A percentile compares a stretch with the other conserved stretches of the same genome.
Evolutionary conservation across 768 basidiomycete genomes (phyloP).

Genomic region (Serendipita sp.): DNA sequence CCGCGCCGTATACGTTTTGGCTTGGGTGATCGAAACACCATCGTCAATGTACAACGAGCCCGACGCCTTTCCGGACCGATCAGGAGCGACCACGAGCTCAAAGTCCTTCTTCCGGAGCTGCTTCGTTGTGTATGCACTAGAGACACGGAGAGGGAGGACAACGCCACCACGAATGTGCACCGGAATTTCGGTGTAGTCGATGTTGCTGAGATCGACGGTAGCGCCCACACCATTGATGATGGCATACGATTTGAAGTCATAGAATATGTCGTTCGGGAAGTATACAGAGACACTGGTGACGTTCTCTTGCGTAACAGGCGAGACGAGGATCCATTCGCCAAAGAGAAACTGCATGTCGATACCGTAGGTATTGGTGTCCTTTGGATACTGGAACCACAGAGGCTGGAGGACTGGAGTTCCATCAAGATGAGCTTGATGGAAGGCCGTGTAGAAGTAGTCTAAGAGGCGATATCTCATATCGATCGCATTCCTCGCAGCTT

Average conservation of each 20-base stretch:
- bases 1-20: neutral
- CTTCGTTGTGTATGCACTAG: constrained; percentile 1
- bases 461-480: constrained; percentile 49
- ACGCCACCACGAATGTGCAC: constrained; percentile 59
- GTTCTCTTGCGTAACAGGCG: constrained; percentile 57
- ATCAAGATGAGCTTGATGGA: constrained; percentile 26
- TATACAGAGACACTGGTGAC: constrained; percentile 48
- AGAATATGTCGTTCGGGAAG: constrained; percentile 10
- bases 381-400: constrained; percentile 63
- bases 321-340: constrained; percentile 54
- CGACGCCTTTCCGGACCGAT: neutral
- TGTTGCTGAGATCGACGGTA: constrained; percentile 29
- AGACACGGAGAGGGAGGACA: constrained; percentile 41
- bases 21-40: neutral
- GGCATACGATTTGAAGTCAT: constrained; percentile 29
- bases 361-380: constrained; percentile 45
- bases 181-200: constrained; percentile 55
- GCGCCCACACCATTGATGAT: constrained; percentile 29
- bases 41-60: constrained; percentile 8
- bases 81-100: neutral
- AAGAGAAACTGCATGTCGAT: constrained; percentile 58
- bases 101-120: neutral
- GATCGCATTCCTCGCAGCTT: constrained; percentile 56
- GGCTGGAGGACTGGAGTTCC: constrained; percentile 62
- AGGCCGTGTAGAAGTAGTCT: constrained; percentile 35